These are phyloP conservation scores for Hsuehochloa calcarea DNA, from an alignment of 176 grass and related monocot species.

Conservation along the genomic window DNA sequence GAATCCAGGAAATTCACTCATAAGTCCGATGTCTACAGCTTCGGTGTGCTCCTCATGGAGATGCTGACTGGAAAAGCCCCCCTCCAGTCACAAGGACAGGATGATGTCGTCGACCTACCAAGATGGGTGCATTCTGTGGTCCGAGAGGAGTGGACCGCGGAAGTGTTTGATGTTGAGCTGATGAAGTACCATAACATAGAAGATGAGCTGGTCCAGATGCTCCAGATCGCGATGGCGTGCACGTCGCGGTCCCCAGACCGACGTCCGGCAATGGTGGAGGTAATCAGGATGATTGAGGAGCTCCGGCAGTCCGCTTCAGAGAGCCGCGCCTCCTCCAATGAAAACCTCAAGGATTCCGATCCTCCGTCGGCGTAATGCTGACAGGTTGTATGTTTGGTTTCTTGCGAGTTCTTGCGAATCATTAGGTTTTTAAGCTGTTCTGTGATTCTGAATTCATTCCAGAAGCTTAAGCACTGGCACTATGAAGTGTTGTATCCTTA, in stretches of 20 bases:
- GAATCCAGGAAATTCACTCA: conserved; percentile 81
- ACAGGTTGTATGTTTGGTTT: neutral
- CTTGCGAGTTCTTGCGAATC: neutral
- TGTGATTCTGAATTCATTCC: conserved; percentile 7
- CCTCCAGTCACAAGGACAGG: conserved; percentile 78
- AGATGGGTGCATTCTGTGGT: conserved; percentile 92
- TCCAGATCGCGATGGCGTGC: conserved; percentile 83
- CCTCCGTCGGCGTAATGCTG: conserved; percentile 15
- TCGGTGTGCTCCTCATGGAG: conserved; percentile 92
- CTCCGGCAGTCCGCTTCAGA: conserved; percentile 50
- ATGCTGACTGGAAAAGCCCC: conserved; percentile 94
- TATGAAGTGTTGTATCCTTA: neutral
- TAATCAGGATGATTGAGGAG: conserved; percentile 77
- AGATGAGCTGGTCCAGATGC: conserved; percentile 93
- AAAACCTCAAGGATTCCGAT: conserved; percentile 52
- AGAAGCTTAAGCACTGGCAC: conserved; percentile 18
- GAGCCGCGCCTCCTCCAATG: conserved; percentile 44
- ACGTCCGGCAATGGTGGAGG: conserved; percentile 68
- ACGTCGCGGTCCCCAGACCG: conserved; percentile 57
- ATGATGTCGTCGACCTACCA: conserved; percentile 68
- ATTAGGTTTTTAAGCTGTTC: neutral
- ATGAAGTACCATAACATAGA: conserved; percentile 64
- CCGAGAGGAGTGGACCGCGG: conserved; percentile 94
- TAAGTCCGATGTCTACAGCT: conserved; percentile 93
- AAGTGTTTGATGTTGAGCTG: conserved; percentile 83